Base-by-base conservation (phyloP, 306 rosid species). In the Pyrus betulifolia region DNA sequence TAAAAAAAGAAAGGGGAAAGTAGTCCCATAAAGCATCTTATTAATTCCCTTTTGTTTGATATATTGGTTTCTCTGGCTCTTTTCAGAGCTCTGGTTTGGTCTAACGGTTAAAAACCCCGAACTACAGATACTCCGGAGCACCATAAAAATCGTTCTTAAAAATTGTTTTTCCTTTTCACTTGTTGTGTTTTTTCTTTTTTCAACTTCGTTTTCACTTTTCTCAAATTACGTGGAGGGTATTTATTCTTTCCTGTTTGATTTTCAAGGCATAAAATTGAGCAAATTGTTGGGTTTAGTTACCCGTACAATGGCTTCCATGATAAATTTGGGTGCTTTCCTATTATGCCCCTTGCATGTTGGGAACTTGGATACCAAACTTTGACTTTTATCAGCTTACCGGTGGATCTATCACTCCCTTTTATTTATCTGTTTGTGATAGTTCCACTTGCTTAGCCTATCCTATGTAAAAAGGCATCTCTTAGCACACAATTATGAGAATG, bases 281-380 rank as follows among this genome's bases (percentile, higher is more conserved):
- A 74, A 60, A 58, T 58, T 38, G 23, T 38, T n/a, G 30, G 18
- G 38, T 6, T 63, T 21, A 19, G 27, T 55, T 22, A 55, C 22
- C 61, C 3, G 4, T 62, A 14, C 21, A 7, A 3, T 55, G 51
- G 52, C 17, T 71, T 72, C 55, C 31, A n/a, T 4, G 38, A 59
- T 19, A 8, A 10, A 3, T 61, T 61, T 59, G 40, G 0, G 2
- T 18, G 21, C 65, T 67, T 76, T 58, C 72, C 74, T 22, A 45
- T 59, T 25, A n/a, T 74, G 54, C 61, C 70, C 76, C 40, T 69
- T 71, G 52, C 49, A 33, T 62, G 71, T 63, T 11, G 31, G 31
- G 5, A n/a, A 22, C 61, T 6, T 76, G 80, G 76, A 59, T 79
- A 77, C 76, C 74, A 61, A 65, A 71, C 80, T 18, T 72, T 67